phyloP scores from a whole-genome alignment of 176 grass and related monocot species.

The Rhynchospora breviuscula region DNA sequence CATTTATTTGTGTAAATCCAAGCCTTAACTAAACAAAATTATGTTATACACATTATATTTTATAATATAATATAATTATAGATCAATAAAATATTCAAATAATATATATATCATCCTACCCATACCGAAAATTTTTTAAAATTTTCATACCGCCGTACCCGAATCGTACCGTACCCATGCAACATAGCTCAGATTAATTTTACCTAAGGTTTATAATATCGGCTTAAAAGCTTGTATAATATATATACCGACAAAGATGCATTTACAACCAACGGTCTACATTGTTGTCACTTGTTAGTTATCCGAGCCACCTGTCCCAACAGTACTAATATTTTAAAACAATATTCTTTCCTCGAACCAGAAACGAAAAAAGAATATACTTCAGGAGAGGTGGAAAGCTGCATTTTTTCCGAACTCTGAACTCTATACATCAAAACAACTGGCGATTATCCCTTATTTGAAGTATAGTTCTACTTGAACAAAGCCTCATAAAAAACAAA shows the following conservation, averaged over 20 bases:
- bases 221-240: not conserved
- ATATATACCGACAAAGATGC: not conserved
- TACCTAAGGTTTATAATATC: not conserved
- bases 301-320: not conserved
- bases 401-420: not conserved
- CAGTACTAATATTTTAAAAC: not conserved
- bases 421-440: conserved; percentile 5
- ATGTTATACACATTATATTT: too few species aligned
- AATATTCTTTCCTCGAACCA: not conserved
- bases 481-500: not conserved
- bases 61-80: too few species aligned
- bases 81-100: too few species aligned
- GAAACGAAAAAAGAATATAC: not conserved
- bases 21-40: too few species aligned
- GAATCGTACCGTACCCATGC: too few species aligned
- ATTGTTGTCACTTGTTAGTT: not conserved
- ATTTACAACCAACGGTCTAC: not conserved
- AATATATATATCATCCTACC: too few species aligned
- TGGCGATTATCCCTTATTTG: not conserved
- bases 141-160: too few species aligned
- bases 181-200: not conserved
- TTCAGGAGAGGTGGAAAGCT: not conserved
- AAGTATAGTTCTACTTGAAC: not conserved
- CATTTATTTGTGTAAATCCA: too few species aligned
- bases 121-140: too few species aligned